Percentiles rank a stretch among this genome's conserved stretches.
Evolutionary conservation across 306 rosid genomes (phyloP).

Genomic region (Luffa acutangula): DNA sequence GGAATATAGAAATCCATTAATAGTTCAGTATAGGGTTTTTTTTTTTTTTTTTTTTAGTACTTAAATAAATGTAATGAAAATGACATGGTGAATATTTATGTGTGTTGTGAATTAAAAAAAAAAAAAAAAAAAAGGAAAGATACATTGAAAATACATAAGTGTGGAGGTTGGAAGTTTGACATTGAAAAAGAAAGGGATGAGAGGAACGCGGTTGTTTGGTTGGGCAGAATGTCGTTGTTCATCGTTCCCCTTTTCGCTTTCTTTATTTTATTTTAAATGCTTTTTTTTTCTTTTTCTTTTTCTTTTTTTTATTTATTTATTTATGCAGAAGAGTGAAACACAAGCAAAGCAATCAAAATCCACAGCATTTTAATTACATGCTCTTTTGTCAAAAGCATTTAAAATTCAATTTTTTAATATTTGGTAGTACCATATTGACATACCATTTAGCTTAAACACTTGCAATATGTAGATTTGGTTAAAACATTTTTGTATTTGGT

Average conservation of each 20-base stretch:
- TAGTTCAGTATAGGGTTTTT: neutral
- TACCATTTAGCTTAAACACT: too few relatives aligned
- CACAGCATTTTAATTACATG: too few relatives aligned
- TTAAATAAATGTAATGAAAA: neutral
- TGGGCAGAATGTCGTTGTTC: neutral
- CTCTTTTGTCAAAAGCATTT: too few relatives aligned
- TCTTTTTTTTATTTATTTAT: neutral
- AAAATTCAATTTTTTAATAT: too few relatives aligned
- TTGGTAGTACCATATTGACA: too few relatives aligned
- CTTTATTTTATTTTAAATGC: neutral
- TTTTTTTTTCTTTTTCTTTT: too few relatives aligned
- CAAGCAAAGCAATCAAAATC: neutral
- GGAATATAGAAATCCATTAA: neutral
- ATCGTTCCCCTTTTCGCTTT: neutral
- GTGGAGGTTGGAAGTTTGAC: neutral
- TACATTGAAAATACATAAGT: neutral
- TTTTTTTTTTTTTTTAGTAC: too few relatives aligned
- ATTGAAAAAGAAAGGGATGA: neutral
- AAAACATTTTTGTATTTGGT: too few relatives aligned
- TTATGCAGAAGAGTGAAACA: neutral
- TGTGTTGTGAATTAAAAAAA: neutral
- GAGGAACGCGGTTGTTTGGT: conserved; percentile 1
- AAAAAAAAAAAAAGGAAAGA: neutral
- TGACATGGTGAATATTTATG: neutral
- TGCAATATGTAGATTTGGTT: too few relatives aligned